Base-by-base conservation (phyloP, 1,139 yeast genomes). In the Nakaseomyces uthaithaninus region DNA sequence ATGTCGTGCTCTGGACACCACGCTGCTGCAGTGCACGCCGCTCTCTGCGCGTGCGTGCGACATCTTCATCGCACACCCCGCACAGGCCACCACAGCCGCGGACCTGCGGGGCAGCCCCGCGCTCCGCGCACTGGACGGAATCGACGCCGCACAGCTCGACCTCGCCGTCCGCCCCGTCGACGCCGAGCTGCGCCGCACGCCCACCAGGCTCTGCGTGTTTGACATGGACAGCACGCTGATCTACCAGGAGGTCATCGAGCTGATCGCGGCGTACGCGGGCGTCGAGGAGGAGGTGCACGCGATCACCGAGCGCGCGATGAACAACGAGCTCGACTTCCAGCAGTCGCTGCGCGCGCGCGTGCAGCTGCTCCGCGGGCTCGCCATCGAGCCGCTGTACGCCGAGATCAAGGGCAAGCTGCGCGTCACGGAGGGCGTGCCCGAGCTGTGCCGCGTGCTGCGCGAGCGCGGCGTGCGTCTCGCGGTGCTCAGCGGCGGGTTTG, bases 201-300 rank as follows among this genome's bases (percentile, higher is more conserved):
- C 63, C 40, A 83, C 81, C 56, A 74, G 75, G 51, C 68, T 91
- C 38, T 79, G 85, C 47, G 85, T 93, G 16, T 93, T 93, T 55
- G 98, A 93, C 55, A 93, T 93, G 98, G 99, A 93, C 65, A 89
- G 97, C 1, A 93, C 98, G 0, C 67, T 93, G 57, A 93, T 93
- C 51, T 80, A 84, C 61, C 97, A 93, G 63, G 99, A 93, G 63
- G 97, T 91, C 37, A 91, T 91, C 51, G 99, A 93, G 59, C 66
- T 91, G 57, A 89, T 93, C 50, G 98, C 98, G 3, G 86, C 82
- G 0, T 77, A 80, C 51, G 94, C 91, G n/a, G 70, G 72, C 46
- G 87, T 84, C 22, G 93, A 84, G 52, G 74, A 69, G 2, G 67
- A 80, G 57, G 94, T 85, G 11, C 78, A 83, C 4, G 75, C 72